These are phyloP conservation scores for Chaetomiaceae sp. DNA, from an alignment of 2,329 filamentous ascomycete genomes.

Conservation along the genomic window DNA sequence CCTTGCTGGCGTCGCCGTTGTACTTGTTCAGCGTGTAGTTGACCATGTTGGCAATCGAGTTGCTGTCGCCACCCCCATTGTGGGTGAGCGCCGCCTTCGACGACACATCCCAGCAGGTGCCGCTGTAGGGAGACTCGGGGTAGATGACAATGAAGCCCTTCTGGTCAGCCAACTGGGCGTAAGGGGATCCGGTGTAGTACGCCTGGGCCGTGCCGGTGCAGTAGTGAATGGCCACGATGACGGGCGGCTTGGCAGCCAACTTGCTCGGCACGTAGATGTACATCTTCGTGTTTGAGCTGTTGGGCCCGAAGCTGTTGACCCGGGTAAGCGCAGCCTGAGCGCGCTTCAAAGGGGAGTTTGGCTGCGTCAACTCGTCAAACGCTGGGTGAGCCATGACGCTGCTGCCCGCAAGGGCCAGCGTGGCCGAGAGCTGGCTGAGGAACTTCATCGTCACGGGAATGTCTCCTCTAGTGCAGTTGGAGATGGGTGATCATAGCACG, in stretches of 20 bases:
- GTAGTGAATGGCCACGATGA: constrained; percentile 49
- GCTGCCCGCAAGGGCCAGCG: constrained; percentile 15
- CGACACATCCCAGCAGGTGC: constrained; percentile 53
- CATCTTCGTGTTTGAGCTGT: constrained; percentile 38
- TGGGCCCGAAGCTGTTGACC: constrained; percentile 36
- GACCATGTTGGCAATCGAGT: constrained; percentile 55
- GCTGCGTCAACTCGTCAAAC: constrained; percentile 21
- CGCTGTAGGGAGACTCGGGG: constrained; percentile 46
- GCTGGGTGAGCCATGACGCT: constrained; percentile 15
- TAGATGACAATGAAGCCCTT: constrained; percentile 48
- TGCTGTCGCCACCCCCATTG: constrained; percentile 50
- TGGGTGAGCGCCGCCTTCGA: constrained; percentile 45
- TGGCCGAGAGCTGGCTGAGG: constrained; percentile 12
- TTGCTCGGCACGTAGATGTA: constrained; percentile 38
- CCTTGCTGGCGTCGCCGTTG: constrained; percentile 42
- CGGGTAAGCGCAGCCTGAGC: constrained; percentile 28
- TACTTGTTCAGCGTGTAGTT: constrained; percentile 47
- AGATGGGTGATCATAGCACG: no score
- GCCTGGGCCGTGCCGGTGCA: constrained; percentile 45
- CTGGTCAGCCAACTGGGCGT: constrained; percentile 37
- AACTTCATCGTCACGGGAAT: constrained; percentile 16
- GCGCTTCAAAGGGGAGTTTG: constrained; percentile 18
- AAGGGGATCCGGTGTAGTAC: constrained; percentile 44
- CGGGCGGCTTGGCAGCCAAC: constrained; percentile 35
- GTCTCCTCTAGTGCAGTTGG: not conserved